These are phyloP conservation scores for Diaporthe sp. DNA, from an alignment of 2,329 filamentous ascomycete genomes.

Conservation along the genomic window DNA sequence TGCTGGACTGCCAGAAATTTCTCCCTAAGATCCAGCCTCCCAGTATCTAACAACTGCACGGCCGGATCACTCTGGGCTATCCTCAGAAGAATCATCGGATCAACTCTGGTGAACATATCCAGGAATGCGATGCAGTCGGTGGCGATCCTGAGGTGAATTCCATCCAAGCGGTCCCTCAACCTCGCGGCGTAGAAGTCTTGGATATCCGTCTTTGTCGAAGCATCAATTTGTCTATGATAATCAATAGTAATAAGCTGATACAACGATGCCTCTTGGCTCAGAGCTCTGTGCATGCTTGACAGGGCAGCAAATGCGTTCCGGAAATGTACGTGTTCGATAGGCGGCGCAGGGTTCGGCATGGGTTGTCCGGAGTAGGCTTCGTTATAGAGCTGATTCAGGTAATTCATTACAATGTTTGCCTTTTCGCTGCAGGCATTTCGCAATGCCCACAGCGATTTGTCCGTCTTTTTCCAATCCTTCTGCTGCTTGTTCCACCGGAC, in stretches of 20 bases:
- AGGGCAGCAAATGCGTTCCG: background rate
- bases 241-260: background rate
- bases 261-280: background rate
- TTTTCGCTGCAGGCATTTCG: background rate
- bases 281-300: background rate
- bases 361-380: background rate
- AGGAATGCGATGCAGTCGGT: constrained; percentile 5
- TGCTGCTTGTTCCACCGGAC: background rate
- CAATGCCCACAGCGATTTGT: constrained; percentile 8
- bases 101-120: background rate
- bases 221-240: background rate
- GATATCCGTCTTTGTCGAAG: background rate
- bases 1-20: constrained; percentile 1
- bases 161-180: background rate
- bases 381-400: background rate
- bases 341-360: background rate
- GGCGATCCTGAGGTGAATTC: background rate
- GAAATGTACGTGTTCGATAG: background rate
- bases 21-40: background rate
- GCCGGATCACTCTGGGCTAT: background rate
- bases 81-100: background rate
- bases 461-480: background rate
- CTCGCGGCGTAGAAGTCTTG: background rate
- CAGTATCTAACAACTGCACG: background rate
- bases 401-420: background rate